Conservation (phyloP, 352 stramenopile genomes). For the Globisporangium alternatum region DNA sequence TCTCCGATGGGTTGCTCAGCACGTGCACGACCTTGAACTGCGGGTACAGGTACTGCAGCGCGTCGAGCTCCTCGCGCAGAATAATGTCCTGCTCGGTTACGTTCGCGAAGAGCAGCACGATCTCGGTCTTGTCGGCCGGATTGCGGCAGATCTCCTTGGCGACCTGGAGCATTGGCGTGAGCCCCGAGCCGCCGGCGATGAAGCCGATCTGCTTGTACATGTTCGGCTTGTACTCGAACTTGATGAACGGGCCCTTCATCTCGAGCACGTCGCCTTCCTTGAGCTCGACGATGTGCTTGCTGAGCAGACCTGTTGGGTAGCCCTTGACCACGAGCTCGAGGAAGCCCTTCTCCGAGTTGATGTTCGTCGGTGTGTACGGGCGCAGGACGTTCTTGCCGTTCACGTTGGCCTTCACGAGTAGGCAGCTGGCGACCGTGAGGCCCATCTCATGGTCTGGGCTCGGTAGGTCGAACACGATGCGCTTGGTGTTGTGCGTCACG, state of each 20-base stretch:
- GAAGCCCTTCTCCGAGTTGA: constrained; percentile 81
- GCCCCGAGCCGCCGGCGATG: constrained; percentile 88
- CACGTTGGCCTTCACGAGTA: constrained; percentile 68
- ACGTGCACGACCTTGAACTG: constrained; percentile 76
- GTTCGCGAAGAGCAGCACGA: constrained; percentile 86
- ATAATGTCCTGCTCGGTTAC: constrained; percentile 88
- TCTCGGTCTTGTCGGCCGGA: constrained; percentile 77
- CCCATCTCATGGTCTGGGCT: constrained; percentile 62
- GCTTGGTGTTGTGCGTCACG: constrained; percentile 79
- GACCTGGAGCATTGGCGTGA: constrained; percentile 90
- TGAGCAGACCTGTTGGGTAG: constrained; percentile 83
- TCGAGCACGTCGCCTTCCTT: constrained; percentile 84
- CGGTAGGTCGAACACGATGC: constrained; percentile 67
- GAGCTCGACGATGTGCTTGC: constrained; percentile 83
- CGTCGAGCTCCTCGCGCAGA: constrained; percentile 82
- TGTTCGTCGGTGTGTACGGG: constrained; percentile 88
- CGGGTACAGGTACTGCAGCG: constrained; percentile 77
- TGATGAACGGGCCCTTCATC: constrained; percentile 89
- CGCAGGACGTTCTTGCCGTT: constrained; percentile 75
- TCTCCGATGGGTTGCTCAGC: constrained; percentile 61
- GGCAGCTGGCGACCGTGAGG: constrained; percentile 45
- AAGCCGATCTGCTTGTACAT: constrained; percentile 88
- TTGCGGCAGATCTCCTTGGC: constrained; percentile 84
- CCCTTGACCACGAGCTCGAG: constrained; percentile 89
- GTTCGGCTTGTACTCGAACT: constrained; percentile 87